Evolutionary conservation across 148 eudicot genomes (phyloP).

Genomic region (Silene latifolia): DNA sequence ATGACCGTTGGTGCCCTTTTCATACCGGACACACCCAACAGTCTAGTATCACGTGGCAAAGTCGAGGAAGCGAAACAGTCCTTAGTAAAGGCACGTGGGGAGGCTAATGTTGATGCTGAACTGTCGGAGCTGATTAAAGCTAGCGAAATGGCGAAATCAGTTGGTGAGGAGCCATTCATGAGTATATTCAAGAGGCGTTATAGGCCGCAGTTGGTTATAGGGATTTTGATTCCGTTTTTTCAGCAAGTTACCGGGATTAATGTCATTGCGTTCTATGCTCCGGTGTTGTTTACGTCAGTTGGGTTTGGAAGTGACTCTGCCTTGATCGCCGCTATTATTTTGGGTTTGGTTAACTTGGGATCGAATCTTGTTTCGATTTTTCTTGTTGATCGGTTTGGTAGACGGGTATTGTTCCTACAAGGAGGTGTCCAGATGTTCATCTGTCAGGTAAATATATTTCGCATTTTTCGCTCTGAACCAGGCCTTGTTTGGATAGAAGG

Average conservation of each 20-base stretch:
- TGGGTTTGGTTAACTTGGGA: constrained; percentile 42
- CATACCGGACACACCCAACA: constrained; percentile 45
- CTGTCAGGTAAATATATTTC: constrained; percentile 34
- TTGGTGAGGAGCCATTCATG: constrained; percentile 23
- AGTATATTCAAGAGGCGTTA: constrained; percentile 33
- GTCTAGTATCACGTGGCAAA: constrained; percentile 40
- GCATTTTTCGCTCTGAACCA: not conserved
- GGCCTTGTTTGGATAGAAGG: no score
- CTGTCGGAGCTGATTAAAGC: constrained; percentile 24
- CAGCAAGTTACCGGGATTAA: constrained; percentile 57
- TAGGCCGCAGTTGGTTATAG: constrained; percentile 48
- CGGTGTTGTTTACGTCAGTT: constrained; percentile 46
- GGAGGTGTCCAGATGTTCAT: constrained; percentile 44
- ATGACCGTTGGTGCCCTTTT: constrained; percentile 39
- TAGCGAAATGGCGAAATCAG: constrained; percentile 23
- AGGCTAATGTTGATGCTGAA: constrained; percentile 33
- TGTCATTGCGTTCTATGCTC: constrained; percentile 52
- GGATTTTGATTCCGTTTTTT: constrained; percentile 32
- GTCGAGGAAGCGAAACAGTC: constrained; percentile 29
- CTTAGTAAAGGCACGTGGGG: constrained; percentile 30
- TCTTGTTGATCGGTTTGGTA: constrained; percentile 47
- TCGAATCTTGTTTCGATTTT: constrained; percentile 36
- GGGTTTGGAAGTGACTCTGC: constrained; percentile 42
- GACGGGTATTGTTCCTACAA: constrained; percentile 45
- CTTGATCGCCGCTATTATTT: constrained; percentile 41